Evolutionary conservation across 2,329 filamentous ascomycete species (phyloP), one percentile per base, ranked within the genome.

Genomic region (Samsoniella hepiali): DNA sequence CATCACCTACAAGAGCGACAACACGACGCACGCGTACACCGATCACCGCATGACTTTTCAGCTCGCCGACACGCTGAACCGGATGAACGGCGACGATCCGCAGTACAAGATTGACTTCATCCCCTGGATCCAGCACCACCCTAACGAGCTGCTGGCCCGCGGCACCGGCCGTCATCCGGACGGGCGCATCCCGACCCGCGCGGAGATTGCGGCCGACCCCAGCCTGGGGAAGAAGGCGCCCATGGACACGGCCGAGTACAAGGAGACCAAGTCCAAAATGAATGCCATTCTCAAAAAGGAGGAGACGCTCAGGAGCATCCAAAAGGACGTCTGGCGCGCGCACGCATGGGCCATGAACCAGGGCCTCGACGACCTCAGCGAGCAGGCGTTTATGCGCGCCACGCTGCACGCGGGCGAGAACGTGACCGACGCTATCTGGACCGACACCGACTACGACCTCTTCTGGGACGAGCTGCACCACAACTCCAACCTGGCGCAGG

Each of bases 1-100:
- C 50, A 72, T 78, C 55, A 76, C 72, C 0, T 78, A 79, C 60
- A 67, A 73, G 0, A 75, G 76, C 50, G 77, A 72, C 5, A 78
- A 79, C 53, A 74, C 77, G 62, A 79, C 77, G 0, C 70, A 78
- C 5, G 68, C 75, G 32, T 76, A 79, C 63, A 74, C 74, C 58
- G 78, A 80, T 56, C 77, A 79, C 59, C 73, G 71, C 32, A 75
- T 79, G 72, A 74, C 77, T 1, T 79, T 78, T 47, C 75, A 80
- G 66, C 68, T 80, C 7, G 77, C 73, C 3, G 73, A 73, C 7
- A 69, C 72, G n/a, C 69, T 80, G 36, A 80, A 80, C 64, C 63
- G 72, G 50, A 69, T 79, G 65, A 80, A 80, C 65, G 62, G 64
- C 3, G 66, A 73, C 36, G 68, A 75, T 8, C 63, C 47, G 31